phyloP scores from a whole-genome alignment of 1,284 basidiomycete genomes.

The Tilletia caries region DNA sequence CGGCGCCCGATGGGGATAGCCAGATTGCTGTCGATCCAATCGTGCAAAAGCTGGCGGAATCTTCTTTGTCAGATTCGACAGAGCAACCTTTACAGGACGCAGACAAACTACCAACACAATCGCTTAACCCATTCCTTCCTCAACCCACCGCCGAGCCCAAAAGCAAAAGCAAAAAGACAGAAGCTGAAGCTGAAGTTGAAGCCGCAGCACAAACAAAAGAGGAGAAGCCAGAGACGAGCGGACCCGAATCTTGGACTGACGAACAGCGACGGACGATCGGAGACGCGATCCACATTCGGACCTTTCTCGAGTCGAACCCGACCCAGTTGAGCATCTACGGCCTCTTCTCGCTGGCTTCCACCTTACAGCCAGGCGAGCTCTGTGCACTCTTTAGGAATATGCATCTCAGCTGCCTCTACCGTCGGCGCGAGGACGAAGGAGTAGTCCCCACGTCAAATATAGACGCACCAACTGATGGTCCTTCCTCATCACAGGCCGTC shows the following conservation, averaged over 20 bases:
- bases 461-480: neutral
- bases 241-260: constrained; percentile 63
- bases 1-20: neutral
- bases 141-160: too few species aligned
- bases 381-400: constrained; percentile 82
- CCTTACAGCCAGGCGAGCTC: constrained; percentile 56
- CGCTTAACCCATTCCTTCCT: too few species aligned
- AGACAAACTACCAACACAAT: too few species aligned
- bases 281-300: constrained; percentile 27
- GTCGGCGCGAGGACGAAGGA: constrained; percentile 29
- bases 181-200: too few species aligned
- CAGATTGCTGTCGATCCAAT: too few species aligned
- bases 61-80: too few species aligned
- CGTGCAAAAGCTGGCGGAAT: too few species aligned
- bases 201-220: too few species aligned
- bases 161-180: too few species aligned
- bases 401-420: constrained; percentile 78
- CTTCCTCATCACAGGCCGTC: neutral
- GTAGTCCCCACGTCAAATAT: neutral
- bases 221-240: constrained; percentile 39
- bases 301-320: constrained; percentile 66
- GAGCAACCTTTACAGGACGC: too few species aligned
- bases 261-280: constrained; percentile 8
- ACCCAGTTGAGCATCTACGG: constrained; percentile 83
- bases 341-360: constrained; percentile 59